A percentile compares a stretch with the other conserved stretches of the same genome.
Conservation (phyloP, 805 yeast species). For the Candida chauliodis region DNA sequence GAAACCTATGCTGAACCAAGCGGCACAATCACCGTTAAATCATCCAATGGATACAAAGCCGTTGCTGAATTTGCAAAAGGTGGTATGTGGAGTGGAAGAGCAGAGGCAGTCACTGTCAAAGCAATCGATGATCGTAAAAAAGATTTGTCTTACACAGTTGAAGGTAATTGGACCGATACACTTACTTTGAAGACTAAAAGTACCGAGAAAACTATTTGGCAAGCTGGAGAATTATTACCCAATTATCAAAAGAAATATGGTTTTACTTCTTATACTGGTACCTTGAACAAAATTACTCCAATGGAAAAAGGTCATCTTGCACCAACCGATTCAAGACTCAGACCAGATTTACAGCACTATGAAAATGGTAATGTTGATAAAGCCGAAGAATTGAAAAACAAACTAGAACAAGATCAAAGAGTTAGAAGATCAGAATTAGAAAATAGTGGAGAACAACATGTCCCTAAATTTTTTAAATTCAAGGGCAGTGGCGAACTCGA, state of each 20-base stretch:
- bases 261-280: constrained; percentile 77
- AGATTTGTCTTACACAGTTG: constrained; percentile 39
- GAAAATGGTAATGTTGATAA: constrained; percentile 64
- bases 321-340: constrained; percentile 82
- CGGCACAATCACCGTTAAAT: constrained; percentile 59
- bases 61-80: constrained; percentile 72
- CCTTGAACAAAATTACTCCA: constrained; percentile 72
- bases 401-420: constrained; percentile 79
- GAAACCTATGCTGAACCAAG: constrained; percentile 91
- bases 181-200: constrained; percentile 44
- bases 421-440: constrained; percentile 61
- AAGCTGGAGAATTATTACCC: constrained; percentile 59
- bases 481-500: constrained; percentile 35
- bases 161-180: constrained; percentile 84
- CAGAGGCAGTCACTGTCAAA: constrained; percentile 59
- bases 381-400: constrained; percentile 69
- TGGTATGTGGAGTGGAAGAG: constrained; percentile 79
- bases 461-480: constrained; percentile 62
- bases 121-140: constrained; percentile 37
- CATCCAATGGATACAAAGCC: constrained; percentile 68
- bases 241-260: constrained; percentile 71
- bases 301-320: constrained; percentile 66
- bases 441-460: constrained; percentile 40
- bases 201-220: constrained; percentile 58
- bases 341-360: constrained; percentile 80